Conservation (phyloP, 176 grass and related monocot genomes). For the Pontederia crassipes region DNA sequence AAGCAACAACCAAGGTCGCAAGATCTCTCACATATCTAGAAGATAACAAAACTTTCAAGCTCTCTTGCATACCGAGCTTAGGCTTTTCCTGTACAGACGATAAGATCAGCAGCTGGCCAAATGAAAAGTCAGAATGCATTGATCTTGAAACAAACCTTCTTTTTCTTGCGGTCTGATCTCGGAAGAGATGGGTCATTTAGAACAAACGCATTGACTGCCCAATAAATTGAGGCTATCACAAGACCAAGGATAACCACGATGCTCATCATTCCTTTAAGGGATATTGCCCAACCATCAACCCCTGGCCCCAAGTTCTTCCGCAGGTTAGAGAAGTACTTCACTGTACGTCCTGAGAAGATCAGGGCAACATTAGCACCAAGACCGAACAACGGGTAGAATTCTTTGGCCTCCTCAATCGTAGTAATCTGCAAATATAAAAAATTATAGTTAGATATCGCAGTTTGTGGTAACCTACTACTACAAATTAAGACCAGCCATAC, state of each 20-base stretch:
- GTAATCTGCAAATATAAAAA: conserved; percentile 53
- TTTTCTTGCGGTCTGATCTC: conserved; percentile 50
- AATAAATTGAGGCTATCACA: conserved; percentile 63
- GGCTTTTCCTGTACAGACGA: conserved; percentile 66
- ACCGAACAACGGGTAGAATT: conserved; percentile 94
- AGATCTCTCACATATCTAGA: conserved; percentile 96
- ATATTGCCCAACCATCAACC: conserved; percentile 91
- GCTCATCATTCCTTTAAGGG: conserved; percentile 95
- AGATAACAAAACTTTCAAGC: conserved; percentile 87
- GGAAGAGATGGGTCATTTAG: conserved; percentile 61
- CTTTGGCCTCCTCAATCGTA: conserved; percentile 92
- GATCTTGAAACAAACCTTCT: conserved; percentile 46
- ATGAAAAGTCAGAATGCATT: background rate
- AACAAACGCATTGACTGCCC: conserved; percentile 73
- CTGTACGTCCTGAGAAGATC: conserved; percentile 90
- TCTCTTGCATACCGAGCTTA: conserved; percentile 86
- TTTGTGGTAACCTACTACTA: background rate
- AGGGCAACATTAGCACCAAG: conserved; percentile 90
- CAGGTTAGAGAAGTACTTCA: conserved; percentile 97
- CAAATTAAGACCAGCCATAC: too few species aligned
- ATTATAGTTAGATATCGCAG: background rate
- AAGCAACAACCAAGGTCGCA: conserved; percentile 94
- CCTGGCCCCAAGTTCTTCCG: conserved; percentile 80
- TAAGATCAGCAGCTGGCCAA: conserved; percentile 8
- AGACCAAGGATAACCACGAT: conserved; percentile 80